Evolutionary conservation across 495 filamentous ascomycete genomes (phyloP), one percentile per base, ranked within the genome.

Genomic region (Durotheca rogersii): DNA sequence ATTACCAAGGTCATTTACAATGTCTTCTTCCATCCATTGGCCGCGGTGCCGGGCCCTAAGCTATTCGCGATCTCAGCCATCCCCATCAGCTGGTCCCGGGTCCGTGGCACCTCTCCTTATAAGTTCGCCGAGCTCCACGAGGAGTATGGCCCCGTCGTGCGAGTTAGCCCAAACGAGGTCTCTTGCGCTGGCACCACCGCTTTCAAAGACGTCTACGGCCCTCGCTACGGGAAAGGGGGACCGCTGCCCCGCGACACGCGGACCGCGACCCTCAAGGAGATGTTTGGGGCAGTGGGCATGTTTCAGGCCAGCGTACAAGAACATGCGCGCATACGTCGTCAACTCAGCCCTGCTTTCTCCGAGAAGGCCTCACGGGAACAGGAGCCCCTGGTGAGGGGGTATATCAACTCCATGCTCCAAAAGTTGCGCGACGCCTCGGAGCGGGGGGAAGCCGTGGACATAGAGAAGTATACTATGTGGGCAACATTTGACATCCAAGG

Each of bases 401-500:
- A 78, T 20, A 58, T 71, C 30, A 66, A 79, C 54, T 53, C 73
- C 6, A 59, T 82, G 9, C 65, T 83, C 7, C 37, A 46, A 54
- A 67, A 51, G 35, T 55, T 66, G 20, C 46, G 61, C 0, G 67
- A 67, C 19, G 49, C 65, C 15, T 25, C 43, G 6, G 19, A 12
- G 2, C 36, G 37, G 7, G 61, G 46, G 27, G 10, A 59, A 29
- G 21, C 57, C 0, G 56, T 67, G 12, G 58, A 75, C 12, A 58
- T 78, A 42, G 60, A 61, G 5, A 66, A 76, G 15, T 83, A 79
- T 74, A 78, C 71, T 44, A 82, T 81, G 49, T 81, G 66, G 40
- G 66, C 67, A 7, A 82, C 81, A 0, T 85, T 84, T 40, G 81
- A 83, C 46, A 71, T 84, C 20, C 81, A 83, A 35, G 81, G 81